Evolutionary conservation across 1,284 basidiomycete species (phyloP), one percentile per base, ranked within the genome.

Genomic region (Cutaneotrichosporon sp.): DNA sequence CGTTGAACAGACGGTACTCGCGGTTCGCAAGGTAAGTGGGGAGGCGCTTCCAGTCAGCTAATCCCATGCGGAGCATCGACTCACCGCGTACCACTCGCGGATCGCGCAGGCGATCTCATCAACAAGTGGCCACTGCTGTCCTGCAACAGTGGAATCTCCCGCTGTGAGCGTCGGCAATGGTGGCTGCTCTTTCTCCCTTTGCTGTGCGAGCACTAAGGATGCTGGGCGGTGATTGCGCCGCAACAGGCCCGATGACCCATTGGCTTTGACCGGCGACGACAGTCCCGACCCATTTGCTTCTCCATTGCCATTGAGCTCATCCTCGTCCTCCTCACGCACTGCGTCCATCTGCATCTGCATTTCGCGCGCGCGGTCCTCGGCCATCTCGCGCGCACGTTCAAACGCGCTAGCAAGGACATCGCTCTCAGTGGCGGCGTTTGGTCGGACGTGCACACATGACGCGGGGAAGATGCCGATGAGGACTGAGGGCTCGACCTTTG

Each of bases 101-200:
- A 97, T 77, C 0, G 94, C 92, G 19, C 91, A 94, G 0, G 94
- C 89, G 62, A 98, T 96, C 76, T 98, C 94, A 74, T 98, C 94
- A 48, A 97, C 84, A 65, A 97, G 85, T 1, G 93, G 94, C 68
- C 96, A 92, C 11, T 76, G 78, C 24, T 81, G 79, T 6, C 91
- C 91, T 0, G 86, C 85, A 3, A 82, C 80, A 1, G 92, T 97
- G 61, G 94, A 90, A 67, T 94, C 91, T 41, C 89, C 89, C 4
- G 89, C 88, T 57, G 92, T 93, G 46, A 97, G 81, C 11, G 88
- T 90, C 3, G 94, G 93, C 44, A 96, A 82, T 3, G 93, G 93
- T 3, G 93, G 93, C 8, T 90, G 79, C 3, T 87, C 87, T 72
- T 90, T 93, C 5, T 65, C 60, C 31, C 59, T 45, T 22, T 44